phyloP scores from a whole-genome alignment of 805 yeast genomes.

The Lipomyces spencermartinsiae region DNA sequence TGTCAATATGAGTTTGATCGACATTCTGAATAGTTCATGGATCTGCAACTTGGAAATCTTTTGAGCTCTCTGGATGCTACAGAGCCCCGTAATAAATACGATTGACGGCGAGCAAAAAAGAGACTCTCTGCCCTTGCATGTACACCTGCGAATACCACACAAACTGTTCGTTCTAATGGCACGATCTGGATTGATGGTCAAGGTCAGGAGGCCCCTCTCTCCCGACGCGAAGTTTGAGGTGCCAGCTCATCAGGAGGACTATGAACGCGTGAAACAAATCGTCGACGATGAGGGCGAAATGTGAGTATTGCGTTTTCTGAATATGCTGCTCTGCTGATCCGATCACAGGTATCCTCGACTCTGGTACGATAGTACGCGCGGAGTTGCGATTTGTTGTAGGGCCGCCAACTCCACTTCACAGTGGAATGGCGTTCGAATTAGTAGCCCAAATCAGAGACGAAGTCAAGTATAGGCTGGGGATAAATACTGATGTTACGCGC shows the following conservation, averaged over 20 bases:
- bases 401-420: background rate
- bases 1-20: no score
- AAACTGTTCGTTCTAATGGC: background rate
- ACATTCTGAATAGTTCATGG: no score
- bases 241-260: background rate
- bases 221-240: background rate
- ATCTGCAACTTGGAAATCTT: no score
- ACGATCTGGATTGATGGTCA: background rate
- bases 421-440: background rate
- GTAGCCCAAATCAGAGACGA: background rate
- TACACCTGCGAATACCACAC: background rate
- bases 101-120: no score
- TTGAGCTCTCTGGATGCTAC: no score
- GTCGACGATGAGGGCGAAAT: background rate
- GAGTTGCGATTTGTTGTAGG: background rate
- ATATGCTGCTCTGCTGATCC: background rate
- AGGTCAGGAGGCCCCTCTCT: background rate
- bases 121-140: no score
- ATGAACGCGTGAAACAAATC: background rate
- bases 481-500: background rate
- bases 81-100: no score
- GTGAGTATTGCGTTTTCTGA: background rate
- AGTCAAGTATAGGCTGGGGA: background rate
- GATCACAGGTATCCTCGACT: conserved; percentile 3
- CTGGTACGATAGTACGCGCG: background rate